These are phyloP conservation scores for Aureobasidium sp. DNA, from an alignment of 2,329 filamentous ascomycete genomes.

Conservation along the genomic window DNA sequence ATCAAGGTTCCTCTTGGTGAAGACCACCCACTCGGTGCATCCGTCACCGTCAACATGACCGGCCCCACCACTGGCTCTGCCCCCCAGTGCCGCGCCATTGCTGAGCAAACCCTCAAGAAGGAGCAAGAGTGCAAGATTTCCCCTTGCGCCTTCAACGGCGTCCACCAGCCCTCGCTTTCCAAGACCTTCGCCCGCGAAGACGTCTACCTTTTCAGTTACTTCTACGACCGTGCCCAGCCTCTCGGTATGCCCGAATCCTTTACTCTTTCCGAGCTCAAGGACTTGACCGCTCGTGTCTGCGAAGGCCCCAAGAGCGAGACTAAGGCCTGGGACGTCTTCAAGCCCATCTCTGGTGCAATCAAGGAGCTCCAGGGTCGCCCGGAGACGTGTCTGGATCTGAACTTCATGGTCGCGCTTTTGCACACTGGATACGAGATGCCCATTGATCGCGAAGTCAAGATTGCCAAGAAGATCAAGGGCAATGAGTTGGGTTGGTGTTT, in stretches of 20 bases:
- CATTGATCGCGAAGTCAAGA: constrained; percentile 88
- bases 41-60: constrained; percentile 72
- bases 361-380: constrained; percentile 72
- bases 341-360: constrained; percentile 64
- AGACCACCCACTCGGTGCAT: constrained; percentile 55
- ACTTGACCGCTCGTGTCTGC: constrained; percentile 78
- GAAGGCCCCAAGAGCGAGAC: constrained; percentile 65
- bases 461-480: constrained; percentile 96
- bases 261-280: constrained; percentile 80
- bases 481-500: constrained; percentile 98
- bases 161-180: constrained; percentile 83
- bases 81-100: constrained; percentile 80
- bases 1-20: constrained; percentile 63
- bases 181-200: constrained; percentile 91
- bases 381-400: constrained; percentile 89
- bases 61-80: constrained; percentile 69
- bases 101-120: constrained; percentile 86
- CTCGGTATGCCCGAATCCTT: constrained; percentile 98
- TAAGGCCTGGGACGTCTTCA: constrained; percentile 68
- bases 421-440: constrained; percentile 98
- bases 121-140: constrained; percentile 69
- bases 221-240: constrained; percentile 87
- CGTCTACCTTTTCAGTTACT: constrained; percentile 95
- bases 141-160: constrained; percentile 97
- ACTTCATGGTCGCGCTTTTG: constrained; percentile 87